Evolutionary conservation across 805 yeast genomes (phyloP).

Genomic region (Pachysolen tannophilus): DNA sequence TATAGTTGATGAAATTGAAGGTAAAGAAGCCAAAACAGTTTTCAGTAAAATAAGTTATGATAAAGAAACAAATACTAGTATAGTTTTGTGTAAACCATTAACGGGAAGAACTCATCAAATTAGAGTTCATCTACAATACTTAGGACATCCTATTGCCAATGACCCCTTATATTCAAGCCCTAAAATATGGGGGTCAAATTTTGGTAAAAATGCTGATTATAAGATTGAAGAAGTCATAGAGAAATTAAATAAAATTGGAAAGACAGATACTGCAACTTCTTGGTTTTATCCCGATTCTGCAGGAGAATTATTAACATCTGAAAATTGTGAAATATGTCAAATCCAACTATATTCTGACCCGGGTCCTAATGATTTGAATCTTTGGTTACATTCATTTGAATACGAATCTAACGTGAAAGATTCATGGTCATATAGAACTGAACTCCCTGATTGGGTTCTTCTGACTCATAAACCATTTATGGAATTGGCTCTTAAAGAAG

Average conservation of each 20-base stretch:
- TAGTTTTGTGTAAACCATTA: conserved; percentile 77
- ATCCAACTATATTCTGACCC: conserved; percentile 79
- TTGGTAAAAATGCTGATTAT: conserved; percentile 59
- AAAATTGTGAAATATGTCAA: conserved; percentile 57
- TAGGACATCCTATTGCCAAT: conserved; percentile 89
- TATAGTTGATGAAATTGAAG: conserved; percentile 40
- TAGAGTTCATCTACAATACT: conserved; percentile 79
- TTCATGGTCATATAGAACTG: conserved; percentile 70
- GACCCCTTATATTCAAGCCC: conserved; percentile 86
- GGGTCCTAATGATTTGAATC: conserved; percentile 74
- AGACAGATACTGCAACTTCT: conserved; percentile 54
- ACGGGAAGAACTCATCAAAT: conserved; percentile 97
- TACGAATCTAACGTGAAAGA: conserved; percentile 47
- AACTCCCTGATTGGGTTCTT: conserved; percentile 77
- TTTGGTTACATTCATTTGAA: conserved; percentile 87
- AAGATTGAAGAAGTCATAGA: conserved; percentile 33
- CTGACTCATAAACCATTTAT: conserved; percentile 51
- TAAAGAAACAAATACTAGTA: conserved; percentile 39
- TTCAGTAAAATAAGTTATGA: conserved; percentile 67
- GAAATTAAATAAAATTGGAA: conserved; percentile 60
- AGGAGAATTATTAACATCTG: conserved; percentile 63
- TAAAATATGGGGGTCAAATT: conserved; percentile 66
- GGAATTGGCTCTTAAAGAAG: conserved; percentile 72
- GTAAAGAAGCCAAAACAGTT: conserved; percentile 67
- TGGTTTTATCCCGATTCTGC: conserved; percentile 52